Percentiles rank a stretch among this genome's conserved stretches.
phyloP scores from a whole-genome alignment of 2,329 filamentous ascomycete genomes.

The Fusarium sp. region DNA sequence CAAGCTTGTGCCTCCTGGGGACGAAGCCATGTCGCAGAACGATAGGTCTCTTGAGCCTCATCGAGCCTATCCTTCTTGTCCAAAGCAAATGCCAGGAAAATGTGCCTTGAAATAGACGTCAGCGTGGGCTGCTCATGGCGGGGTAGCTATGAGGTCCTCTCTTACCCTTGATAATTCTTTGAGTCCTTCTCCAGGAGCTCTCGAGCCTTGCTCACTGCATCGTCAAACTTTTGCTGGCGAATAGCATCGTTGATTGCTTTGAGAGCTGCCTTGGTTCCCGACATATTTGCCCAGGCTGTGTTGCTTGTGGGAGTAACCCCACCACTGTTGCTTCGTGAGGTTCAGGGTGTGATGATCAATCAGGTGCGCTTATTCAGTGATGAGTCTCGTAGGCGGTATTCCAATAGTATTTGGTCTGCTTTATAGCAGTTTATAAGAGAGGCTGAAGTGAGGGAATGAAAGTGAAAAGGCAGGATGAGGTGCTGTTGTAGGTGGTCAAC shows the following conservation, averaged over 20 bases:
- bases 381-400: background rate
- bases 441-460: background rate
- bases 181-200: slow-evolving; percentile 78
- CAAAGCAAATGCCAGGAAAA: slow-evolving; percentile 89
- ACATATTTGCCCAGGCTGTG: slow-evolving; percentile 55
- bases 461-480: background rate
- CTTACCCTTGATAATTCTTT: slow-evolving; percentile 85
- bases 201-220: slow-evolving; percentile 77
- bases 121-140: slow-evolving; percentile 21
- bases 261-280: slow-evolving; percentile 76
- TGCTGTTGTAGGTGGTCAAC: background rate
- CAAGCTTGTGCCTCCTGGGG: slow-evolving; percentile 85
- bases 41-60: slow-evolving; percentile 82
- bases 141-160: slow-evolving; percentile 10
- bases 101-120: slow-evolving; percentile 63
- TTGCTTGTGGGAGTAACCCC: slow-evolving; percentile 33
- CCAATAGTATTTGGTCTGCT: background rate
- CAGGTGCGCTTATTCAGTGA: background rate
- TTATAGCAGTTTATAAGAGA: background rate
- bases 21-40: slow-evolving; percentile 77
- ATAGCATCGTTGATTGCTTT: slow-evolving; percentile 86
- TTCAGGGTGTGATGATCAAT: background rate
- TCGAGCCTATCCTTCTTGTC: slow-evolving; percentile 80
- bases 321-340: slow-evolving; percentile 17
- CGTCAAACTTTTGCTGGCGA: slow-evolving; percentile 82